These are phyloP conservation scores for Geosmithia morbida DNA, from an alignment of 2,329 filamentous ascomycete species.

Conservation along the genomic window DNA sequence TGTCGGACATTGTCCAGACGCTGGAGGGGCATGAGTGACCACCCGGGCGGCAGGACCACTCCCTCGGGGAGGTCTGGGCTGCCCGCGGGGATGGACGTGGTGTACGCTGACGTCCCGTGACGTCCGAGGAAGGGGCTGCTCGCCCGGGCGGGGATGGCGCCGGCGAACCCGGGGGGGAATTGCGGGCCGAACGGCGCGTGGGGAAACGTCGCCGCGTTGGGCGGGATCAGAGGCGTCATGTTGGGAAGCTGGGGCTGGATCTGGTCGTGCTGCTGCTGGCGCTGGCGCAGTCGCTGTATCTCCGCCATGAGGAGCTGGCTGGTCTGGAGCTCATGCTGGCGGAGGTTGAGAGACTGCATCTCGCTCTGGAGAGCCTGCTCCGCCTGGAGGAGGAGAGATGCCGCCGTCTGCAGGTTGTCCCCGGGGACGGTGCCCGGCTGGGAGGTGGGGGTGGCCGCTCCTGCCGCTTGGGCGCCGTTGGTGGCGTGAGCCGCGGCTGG, in stretches of 20 bases:
- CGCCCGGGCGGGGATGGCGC: constrained; percentile 17
- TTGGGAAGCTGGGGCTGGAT: background rate
- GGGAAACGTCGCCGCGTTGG: constrained; percentile 4
- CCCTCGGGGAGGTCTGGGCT: constrained; percentile 48
- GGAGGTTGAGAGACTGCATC: constrained; percentile 44
- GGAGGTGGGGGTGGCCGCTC: constrained; percentile 5
- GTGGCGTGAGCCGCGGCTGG: constrained; percentile 7
- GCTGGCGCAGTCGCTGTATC: constrained; percentile 46
- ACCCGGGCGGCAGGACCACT: constrained; percentile 48
- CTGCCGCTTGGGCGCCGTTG: background rate
- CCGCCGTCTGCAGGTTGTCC: constrained; percentile 29
- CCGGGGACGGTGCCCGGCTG: constrained; percentile 8
- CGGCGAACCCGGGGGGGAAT: constrained; percentile 8
- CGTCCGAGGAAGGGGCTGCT: constrained; percentile 27
- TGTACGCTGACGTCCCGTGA: constrained; percentile 28
- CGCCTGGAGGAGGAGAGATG: constrained; percentile 47
- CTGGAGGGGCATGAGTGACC: constrained; percentile 49
- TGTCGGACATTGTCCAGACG: constrained; percentile 27
- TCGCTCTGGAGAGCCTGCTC: constrained; percentile 58
- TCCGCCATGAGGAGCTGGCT: constrained; percentile 55
- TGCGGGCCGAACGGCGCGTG: constrained; percentile 2
- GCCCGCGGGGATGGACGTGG: constrained; percentile 40
- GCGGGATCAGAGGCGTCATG: constrained; percentile 5
- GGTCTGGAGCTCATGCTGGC: constrained; percentile 53
- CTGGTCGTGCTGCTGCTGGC: constrained; percentile 18